A percentile compares a stretch with the other conserved stretches of the same genome.
These are phyloP conservation scores for Acanthamoeba lenticulata DNA, from an alignment of 208 protist species.

Conservation along the genomic window DNA sequence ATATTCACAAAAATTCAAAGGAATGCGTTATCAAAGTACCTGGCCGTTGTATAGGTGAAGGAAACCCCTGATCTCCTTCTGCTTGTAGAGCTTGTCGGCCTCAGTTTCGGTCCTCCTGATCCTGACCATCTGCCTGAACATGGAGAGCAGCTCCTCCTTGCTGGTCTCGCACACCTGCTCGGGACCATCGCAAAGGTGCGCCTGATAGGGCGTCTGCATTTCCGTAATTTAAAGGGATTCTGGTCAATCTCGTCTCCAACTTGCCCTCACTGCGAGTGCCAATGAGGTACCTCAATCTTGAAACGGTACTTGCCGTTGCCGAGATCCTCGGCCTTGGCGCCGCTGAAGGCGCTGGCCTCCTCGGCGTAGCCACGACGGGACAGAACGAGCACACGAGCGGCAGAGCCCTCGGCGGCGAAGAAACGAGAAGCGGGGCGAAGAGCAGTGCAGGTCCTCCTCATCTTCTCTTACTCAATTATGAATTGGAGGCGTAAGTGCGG, in stretches of 20 bases:
- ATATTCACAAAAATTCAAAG: not conserved
- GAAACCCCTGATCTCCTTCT: conserved; percentile 95
- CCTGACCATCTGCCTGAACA: conserved; percentile 91
- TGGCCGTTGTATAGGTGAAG: conserved; percentile 98
- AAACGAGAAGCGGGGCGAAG: not conserved
- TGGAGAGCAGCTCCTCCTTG: conserved; percentile 82
- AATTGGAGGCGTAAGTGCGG: not conserved
- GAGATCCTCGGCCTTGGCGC: conserved; percentile 46
- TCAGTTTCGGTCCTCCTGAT: conserved; percentile 95
- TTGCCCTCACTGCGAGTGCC: not conserved
- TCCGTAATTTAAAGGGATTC: not conserved
- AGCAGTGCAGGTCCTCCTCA: not conserved
- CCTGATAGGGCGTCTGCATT: conserved; percentile 34
- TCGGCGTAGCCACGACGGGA: conserved; percentile 30
- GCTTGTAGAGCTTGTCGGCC: conserved; percentile 96
- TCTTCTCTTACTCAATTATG: not conserved
- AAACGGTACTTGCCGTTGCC: conserved; percentile 56
- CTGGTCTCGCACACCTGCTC: conserved; percentile 58
- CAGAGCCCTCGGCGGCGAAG: not conserved
- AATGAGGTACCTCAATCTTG: not conserved
- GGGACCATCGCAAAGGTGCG: conserved; percentile 61
- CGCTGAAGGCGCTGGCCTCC: conserved; percentile 36
- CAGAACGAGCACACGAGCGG: conserved; percentile 19
- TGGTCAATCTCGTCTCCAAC: not conserved
- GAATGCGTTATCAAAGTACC: conserved; percentile 68